Evolutionary conservation across 2,329 filamentous ascomycete genomes (phyloP).

Genomic region (Microascus cirrosus): DNA sequence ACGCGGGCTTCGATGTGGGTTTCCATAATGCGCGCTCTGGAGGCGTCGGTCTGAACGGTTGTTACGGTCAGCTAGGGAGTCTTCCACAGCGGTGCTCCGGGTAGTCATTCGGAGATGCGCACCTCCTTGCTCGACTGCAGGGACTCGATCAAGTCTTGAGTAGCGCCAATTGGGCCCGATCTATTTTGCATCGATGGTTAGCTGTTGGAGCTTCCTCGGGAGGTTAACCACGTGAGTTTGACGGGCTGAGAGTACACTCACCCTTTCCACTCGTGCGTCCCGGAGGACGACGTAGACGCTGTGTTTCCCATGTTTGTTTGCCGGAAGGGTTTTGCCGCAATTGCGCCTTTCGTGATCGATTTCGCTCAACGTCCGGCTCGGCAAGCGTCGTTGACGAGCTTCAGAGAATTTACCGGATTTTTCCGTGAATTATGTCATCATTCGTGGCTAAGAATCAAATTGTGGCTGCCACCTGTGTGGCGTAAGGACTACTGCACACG

Average conservation of each 20-base stretch:
- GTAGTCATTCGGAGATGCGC: slow-evolving; percentile 15
- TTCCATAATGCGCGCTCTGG: slow-evolving; percentile 73
- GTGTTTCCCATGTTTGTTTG: slow-evolving; percentile 38
- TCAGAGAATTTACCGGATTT: not conserved
- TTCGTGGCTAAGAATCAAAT: not conserved
- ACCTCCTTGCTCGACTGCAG: slow-evolving; percentile 83
- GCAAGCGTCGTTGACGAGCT: not conserved
- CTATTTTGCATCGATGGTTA: not conserved
- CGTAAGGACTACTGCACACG: too few species aligned
- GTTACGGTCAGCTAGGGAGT: not conserved
- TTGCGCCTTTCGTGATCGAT: not conserved
- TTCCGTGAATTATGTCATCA: not conserved
- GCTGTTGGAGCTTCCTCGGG: not conserved
- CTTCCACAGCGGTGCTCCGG: not conserved
- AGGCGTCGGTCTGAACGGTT: slow-evolving; percentile 66
- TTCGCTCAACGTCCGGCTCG: not conserved
- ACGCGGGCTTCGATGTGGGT: slow-evolving; percentile 83
- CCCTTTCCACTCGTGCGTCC: slow-evolving; percentile 37
- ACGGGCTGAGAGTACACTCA: slow-evolving; percentile 21
- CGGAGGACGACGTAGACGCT: slow-evolving; percentile 36
- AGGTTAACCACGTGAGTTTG: not conserved
- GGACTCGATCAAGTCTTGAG: slow-evolving; percentile 69
- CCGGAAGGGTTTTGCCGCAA: not conserved
- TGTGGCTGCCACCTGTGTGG: not conserved
- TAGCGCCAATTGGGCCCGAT: slow-evolving; percentile 45